Evolutionary conservation across 495 filamentous ascomycete genomes (phyloP).

Genomic region (Talaromyces nanjingensis): DNA sequence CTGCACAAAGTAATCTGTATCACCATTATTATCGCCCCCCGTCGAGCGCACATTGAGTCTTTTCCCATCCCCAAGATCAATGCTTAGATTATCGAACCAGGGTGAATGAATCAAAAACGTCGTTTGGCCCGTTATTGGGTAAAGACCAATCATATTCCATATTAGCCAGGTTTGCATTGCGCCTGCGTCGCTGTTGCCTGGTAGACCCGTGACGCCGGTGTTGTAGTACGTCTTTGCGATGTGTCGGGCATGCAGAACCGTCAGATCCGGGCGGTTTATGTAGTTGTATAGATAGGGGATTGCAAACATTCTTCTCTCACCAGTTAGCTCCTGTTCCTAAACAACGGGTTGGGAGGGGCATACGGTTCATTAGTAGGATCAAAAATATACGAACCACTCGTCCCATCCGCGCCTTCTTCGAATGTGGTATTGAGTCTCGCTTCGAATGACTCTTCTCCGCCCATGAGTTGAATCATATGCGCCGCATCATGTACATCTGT

Average conservation of each 20-base stretch:
- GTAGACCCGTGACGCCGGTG: constrained; percentile 34
- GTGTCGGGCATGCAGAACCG: constrained; percentile 26
- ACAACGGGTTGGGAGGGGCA: constrained; percentile 3
- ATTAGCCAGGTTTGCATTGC: constrained; percentile 55
- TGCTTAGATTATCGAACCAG: constrained; percentile 45
- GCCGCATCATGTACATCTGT: constrained; percentile 61
- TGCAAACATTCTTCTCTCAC: constrained; percentile 43
- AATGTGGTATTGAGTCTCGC: constrained; percentile 41
- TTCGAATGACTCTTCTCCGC: constrained; percentile 46
- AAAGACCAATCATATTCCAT: constrained; percentile 56
- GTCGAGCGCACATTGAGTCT: constrained; percentile 36
- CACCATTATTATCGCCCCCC: constrained; percentile 35
- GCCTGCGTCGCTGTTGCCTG: constrained; percentile 53
- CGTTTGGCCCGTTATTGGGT: constrained; percentile 47
- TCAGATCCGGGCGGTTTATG: constrained; percentile 51
- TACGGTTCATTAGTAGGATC: constrained; percentile 63
- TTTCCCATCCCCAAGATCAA: constrained; percentile 40
- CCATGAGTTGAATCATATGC: constrained; percentile 48
- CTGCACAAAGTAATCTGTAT: constrained; percentile 39
- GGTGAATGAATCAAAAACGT: constrained; percentile 51
- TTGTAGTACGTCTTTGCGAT: constrained; percentile 34
- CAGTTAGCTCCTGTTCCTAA: neutral
- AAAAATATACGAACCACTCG: constrained; percentile 47
- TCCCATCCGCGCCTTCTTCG: constrained; percentile 40
- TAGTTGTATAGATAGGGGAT: constrained; percentile 69